Percentiles rank a stretch among this genome's conserved stretches.
phyloP scores from a whole-genome alignment of 2,329 filamentous ascomycete species.

The Alternaria gansuensis region DNA sequence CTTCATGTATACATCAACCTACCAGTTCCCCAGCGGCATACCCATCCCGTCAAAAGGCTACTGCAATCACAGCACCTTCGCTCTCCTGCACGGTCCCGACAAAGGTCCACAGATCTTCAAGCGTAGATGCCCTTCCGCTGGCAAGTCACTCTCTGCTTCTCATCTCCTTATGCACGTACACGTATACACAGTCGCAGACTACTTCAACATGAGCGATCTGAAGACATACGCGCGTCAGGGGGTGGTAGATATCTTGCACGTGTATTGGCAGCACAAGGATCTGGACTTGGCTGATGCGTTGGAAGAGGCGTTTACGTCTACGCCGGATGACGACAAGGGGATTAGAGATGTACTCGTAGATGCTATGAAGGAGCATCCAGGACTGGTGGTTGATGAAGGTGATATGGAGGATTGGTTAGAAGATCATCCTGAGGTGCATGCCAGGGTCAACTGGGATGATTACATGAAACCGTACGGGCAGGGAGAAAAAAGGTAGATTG shows the following conservation, averaged over 20 bases:
- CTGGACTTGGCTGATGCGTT: slow-evolving; percentile 13
- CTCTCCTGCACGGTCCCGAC: background rate
- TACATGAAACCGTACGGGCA: background rate
- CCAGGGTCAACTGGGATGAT: slow-evolving; percentile 10
- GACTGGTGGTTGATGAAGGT: slow-evolving; percentile 17
- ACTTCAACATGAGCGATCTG: slow-evolving; percentile 12
- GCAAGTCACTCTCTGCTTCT: slow-evolving; percentile 5
- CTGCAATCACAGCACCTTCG: slow-evolving; percentile 15
- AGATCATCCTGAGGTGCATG: slow-evolving; percentile 10
- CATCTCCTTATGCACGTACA: slow-evolving; percentile 18
- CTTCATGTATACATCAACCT: slow-evolving; percentile 18
- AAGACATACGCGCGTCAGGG: slow-evolving; percentile 12
- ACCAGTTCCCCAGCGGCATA: slow-evolving; percentile 14
- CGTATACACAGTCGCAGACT: slow-evolving; percentile 20
- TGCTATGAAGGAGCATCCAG: slow-evolving; percentile 13
- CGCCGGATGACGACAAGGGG: slow-evolving; percentile 14
- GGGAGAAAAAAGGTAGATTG: background rate
- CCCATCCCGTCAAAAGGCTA: background rate
- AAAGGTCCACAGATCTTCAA: slow-evolving; percentile 5
- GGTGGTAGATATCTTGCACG: slow-evolving; percentile 16
- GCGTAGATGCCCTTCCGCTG: slow-evolving; percentile 13
- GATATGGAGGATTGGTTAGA: slow-evolving; percentile 21
- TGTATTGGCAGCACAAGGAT: slow-evolving; percentile 18
- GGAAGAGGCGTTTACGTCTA: slow-evolving; percentile 14
- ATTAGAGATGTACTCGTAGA: slow-evolving; percentile 9